These are phyloP conservation scores for Candida sakaeoensis DNA, from an alignment of 805 yeast species.

Conservation along the genomic window DNA sequence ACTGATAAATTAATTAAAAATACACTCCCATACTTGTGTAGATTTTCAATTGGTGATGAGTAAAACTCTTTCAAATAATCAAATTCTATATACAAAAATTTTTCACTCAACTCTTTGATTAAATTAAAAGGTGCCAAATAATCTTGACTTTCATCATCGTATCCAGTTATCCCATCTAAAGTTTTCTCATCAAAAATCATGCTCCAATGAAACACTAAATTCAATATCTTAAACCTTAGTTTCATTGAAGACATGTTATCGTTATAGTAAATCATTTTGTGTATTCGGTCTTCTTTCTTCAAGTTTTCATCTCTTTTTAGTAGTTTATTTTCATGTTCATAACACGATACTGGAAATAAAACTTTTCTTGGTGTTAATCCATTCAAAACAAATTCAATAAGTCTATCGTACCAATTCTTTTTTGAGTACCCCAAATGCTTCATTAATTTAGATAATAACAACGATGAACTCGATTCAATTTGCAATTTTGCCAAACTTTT, in stretches of 20 bases:
- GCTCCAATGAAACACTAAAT: slow-evolving; percentile 18
- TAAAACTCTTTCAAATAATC: slow-evolving; percentile 10
- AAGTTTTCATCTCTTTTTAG: slow-evolving; percentile 18
- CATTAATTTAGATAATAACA: slow-evolving; percentile 17
- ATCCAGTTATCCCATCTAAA: slow-evolving; percentile 5
- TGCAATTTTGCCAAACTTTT: background rate
- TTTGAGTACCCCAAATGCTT: slow-evolving; percentile 18
- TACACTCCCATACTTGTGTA: background rate
- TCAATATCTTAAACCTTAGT: slow-evolving; percentile 20
- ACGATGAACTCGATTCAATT: slow-evolving; percentile 2
- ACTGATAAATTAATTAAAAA: slow-evolving; percentile 8
- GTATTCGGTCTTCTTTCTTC: slow-evolving; percentile 5
- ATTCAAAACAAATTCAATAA: slow-evolving; percentile 24
- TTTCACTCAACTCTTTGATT: slow-evolving; percentile 4
- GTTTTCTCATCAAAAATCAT: slow-evolving; percentile 3
- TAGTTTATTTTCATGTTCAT: slow-evolving; percentile 22
- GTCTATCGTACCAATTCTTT: slow-evolving; percentile 27
- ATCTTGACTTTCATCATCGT: background rate
- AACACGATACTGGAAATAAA: slow-evolving; percentile 21
- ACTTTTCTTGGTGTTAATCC: slow-evolving; percentile 20
- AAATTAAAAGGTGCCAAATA: background rate
- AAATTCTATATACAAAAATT: slow-evolving; percentile 7
- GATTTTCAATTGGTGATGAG: background rate
- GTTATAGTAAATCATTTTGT: slow-evolving; percentile 10
- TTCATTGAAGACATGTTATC: slow-evolving; percentile 28